phyloP scores from a whole-genome alignment of 2,329 filamentous ascomycete genomes.

The Lachnellula arida region DNA sequence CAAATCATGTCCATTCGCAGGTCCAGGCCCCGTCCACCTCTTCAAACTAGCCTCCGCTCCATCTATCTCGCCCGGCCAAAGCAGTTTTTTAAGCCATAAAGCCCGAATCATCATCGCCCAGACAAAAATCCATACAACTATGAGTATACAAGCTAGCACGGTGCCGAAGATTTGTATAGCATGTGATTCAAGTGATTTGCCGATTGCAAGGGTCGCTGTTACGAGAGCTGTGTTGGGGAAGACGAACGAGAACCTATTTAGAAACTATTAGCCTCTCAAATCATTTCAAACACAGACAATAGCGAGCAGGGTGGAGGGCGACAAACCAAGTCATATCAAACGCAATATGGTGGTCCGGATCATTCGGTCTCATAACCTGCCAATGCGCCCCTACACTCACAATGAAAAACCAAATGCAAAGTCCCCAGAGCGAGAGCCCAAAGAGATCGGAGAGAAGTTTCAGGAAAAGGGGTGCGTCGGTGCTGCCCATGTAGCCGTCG shows the following conservation, averaged over 20 bases:
- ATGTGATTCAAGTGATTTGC: conserved; percentile 52
- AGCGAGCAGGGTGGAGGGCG: conserved; percentile 24
- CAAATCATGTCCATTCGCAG: background rate
- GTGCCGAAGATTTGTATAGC: conserved; percentile 64
- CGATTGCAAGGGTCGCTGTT: conserved; percentile 71
- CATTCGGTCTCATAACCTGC: conserved; percentile 53
- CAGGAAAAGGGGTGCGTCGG: conserved; percentile 41
- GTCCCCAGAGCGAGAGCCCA: conserved; percentile 74
- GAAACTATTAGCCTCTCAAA: conserved; percentile 31
- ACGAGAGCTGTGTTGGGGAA: conserved; percentile 43
- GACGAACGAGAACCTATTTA: conserved; percentile 61
- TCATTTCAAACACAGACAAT: background rate
- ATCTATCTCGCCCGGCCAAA: conserved; percentile 58
- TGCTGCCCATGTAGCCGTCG: conserved; percentile 37
- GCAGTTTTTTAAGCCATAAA: conserved; percentile 60
- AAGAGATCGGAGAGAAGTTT: conserved; percentile 53
- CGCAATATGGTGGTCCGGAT: conserved; percentile 49
- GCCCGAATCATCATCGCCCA: conserved; percentile 66
- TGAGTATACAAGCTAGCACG: conserved; percentile 59
- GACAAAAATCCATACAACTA: conserved; percentile 65
- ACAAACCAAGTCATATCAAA: conserved; percentile 84
- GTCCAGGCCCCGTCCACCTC: conserved; percentile 7
- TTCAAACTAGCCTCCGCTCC: conserved; percentile 10
- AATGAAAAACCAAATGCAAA: conserved; percentile 82
- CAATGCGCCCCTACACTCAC: conserved; percentile 72